Conservation (phyloP, 2,329 filamentous ascomycete species). For the Penicillium oxalicum region DNA sequence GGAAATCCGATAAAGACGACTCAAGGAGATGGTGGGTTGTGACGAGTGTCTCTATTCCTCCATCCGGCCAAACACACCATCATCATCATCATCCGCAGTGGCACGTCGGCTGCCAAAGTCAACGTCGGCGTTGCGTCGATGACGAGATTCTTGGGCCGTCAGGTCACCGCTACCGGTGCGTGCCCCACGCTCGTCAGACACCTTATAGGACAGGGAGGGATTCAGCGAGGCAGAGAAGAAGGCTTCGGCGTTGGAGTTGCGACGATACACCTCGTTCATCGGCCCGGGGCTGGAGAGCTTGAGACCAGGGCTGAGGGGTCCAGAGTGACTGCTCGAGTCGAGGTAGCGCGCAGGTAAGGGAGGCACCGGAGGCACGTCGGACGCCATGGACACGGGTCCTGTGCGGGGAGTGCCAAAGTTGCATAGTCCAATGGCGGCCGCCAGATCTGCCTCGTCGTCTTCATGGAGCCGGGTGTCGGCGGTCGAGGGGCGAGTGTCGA, state of each 20-base stretch:
- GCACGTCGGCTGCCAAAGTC: conserved; percentile 38
- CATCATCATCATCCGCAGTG: conserved; percentile 81
- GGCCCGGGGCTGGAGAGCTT: conserved; percentile 44
- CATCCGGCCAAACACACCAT: conserved; percentile 94
- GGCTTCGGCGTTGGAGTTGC: conserved; percentile 34
- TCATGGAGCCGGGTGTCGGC: conserved; percentile 69
- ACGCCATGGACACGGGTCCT: conserved; percentile 56
- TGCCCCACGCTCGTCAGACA: conserved; percentile 54
- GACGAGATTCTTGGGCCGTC: conserved; percentile 34
- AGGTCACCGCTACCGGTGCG: conserved; percentile 57
- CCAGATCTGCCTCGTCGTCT: conserved; percentile 79
- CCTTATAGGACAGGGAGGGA: conserved; percentile 43
- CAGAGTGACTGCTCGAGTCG: conserved; percentile 55
- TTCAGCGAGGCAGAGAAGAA: conserved; percentile 41
- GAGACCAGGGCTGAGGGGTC: conserved; percentile 52
- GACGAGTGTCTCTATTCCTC: conserved; percentile 62
- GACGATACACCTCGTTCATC: conserved; percentile 27
- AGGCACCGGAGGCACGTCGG: conserved; percentile 80
- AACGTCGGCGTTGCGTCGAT: conserved; percentile 32
- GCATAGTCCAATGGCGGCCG: conserved; percentile 81
- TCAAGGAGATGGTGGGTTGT: too few relatives aligned
- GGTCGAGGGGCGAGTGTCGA: conserved; percentile 69
- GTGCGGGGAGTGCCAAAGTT: conserved; percentile 77
- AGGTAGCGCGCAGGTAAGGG: conserved; percentile 77
- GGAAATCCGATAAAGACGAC: not conserved